Base-by-base conservation (phyloP, 2,329 filamentous ascomycete genomes). In the Diaporthe aspalathi region DNA sequence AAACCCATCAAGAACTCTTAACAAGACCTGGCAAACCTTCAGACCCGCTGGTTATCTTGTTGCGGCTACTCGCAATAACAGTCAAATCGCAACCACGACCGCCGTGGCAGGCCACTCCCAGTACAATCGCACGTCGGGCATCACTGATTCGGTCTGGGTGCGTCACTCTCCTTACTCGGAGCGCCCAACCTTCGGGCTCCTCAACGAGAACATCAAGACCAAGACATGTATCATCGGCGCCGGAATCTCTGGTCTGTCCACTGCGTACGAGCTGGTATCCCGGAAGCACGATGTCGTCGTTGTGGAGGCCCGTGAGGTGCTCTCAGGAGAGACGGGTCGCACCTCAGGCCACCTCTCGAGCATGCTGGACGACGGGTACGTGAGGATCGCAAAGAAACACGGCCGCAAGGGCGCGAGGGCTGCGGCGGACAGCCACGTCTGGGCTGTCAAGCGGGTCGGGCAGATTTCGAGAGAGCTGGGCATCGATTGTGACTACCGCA, bases 281-380 rank as follows among this genome's bases (percentile, higher is more conserved):
- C 83, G 85, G 20, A 87, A 87, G 0, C 76, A 83, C 45, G 78
- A 84, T 2, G 86, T 89, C 0, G 81, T 84, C 2, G 79, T 90
- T 74, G 79, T 89, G 14, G 87, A 90, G 82, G 86, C 86, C 9
- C 84, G 87, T 6, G 83, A 88, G n/a, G 80, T 86, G 2, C 77
- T 89, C 0, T 84, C 86, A 2, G 87, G 87, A 2, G 88, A 89
- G 76, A 84, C 83, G 0, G 86, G 86, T 0, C 79, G 87, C 5
- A 90, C 87, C 0, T 85, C 82, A 52, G 87, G 87, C 0, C 87
- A 89, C 74, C 77, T 89, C 38, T 83, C 86, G 3, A 89, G 83
- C 70, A 85, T 85, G 4, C 78, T 90, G 3, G 88, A 89, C 38
- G 87, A 88, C 66, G 83, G 84, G 2, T 90, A 88, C 71, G 74